Base-by-base conservation (phyloP, 1,284 basidiomycete species). In the Porogramme epimiltina region DNA sequence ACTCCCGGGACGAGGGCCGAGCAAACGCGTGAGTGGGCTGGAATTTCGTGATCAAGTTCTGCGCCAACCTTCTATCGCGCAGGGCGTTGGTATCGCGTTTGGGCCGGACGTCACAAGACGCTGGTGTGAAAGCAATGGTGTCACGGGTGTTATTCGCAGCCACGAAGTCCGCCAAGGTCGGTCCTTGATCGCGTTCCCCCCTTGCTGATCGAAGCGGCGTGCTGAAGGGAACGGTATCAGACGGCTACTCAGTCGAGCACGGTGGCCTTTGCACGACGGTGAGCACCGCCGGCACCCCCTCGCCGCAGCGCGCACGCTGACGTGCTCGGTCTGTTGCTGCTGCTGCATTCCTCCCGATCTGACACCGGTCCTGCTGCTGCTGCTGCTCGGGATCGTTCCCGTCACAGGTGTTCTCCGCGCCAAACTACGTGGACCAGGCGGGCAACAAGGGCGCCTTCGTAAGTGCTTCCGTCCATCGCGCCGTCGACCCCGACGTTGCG, bases 21-120 rank as follows among this genome's bases (percentile, higher is more conserved):
- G 92, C 66, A 99, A 99, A 79, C 85, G 97, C 46, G 91, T 92
- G 65, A 47, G 80, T 70, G 15, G n/a, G n/a, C 22, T 28, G 31
- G 22, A 6, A 26, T 31, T 18, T n/a, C 25, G 16, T 8, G 25
- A 23, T 31, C 22, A 25, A 36, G n/a, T n/a, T 25, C 25, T 33
- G 31, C 22, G 36, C 25, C 19, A 39, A 25, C 9, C 48, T 24
- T 10, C 23, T 4, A 15, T 45, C 15, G 9, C 18, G 15, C 42
- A 91, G 89, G 96, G 96, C 56, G 95, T 98, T 46, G 96, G 97
- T 18, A 87, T 97, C 58, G 87, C 91, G 9, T 99, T 99, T 70
- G 96, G 96, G 16, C 96, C 96, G 1, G 95, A 98, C 68, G 88
- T 95, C 19, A 95, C 92, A 2, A 80, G 79, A 63, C 75, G 83